Conservation (phyloP, 768 basidiomycete species). For the Boletus edulis region DNA sequence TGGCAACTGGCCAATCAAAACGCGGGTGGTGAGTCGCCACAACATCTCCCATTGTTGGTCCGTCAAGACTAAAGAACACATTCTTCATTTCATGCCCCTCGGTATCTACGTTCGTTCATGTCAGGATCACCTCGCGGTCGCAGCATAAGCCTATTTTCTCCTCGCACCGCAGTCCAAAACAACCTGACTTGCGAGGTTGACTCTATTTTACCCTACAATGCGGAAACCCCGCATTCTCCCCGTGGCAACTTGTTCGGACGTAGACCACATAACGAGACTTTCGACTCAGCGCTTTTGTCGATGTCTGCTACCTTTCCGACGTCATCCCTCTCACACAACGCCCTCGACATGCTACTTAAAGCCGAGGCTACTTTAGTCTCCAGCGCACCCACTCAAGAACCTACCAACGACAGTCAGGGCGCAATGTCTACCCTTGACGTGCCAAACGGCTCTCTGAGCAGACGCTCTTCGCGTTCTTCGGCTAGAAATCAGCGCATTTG, state of each 20-base stretch:
- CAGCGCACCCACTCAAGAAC: conserved; percentile 16
- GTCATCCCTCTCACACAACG: conserved; percentile 31
- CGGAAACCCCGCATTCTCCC: conserved; percentile 30
- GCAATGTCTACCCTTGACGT: conserved; percentile 27
- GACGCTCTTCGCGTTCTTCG: conserved; percentile 31
- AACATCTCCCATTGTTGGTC: conserved; percentile 11
- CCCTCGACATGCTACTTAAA: conserved; percentile 34
- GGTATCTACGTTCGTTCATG: conserved; percentile 18
- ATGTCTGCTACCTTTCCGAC: conserved; percentile 26
- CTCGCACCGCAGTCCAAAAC: conserved; percentile 26
- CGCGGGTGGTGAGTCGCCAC: conserved; percentile 28
- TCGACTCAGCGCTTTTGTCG: conserved; percentile 22
- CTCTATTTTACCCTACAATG: conserved; percentile 28
- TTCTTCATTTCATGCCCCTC: conserved; percentile 19
- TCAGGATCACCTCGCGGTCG: conserved; percentile 31
- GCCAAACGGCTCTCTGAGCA: conserved; percentile 22
- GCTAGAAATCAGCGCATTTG: conserved; percentile 25
- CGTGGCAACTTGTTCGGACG: conserved; percentile 24
- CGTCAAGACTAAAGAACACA: conserved; percentile 20
- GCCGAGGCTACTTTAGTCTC: conserved; percentile 22
- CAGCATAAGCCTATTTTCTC: conserved; percentile 33
- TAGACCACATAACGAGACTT: conserved; percentile 24
- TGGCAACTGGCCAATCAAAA: conserved; percentile 25
- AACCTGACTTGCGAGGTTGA: conserved; percentile 17
- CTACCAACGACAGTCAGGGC: conserved; percentile 13